phyloP scores from a whole-genome alignment of 192 early-diverging fungal genomes.

The Coemansia aciculifera region DNA sequence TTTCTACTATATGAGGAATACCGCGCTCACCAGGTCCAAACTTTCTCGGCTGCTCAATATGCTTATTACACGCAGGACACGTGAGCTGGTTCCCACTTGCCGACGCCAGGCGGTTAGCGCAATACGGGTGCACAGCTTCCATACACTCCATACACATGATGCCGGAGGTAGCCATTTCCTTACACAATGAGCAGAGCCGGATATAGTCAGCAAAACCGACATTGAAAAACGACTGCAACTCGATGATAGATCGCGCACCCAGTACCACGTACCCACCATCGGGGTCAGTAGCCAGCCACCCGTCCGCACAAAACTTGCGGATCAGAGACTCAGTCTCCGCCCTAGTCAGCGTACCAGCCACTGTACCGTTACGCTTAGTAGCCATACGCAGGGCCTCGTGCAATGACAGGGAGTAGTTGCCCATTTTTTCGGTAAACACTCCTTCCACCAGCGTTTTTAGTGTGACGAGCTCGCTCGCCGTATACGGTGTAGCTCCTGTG shows the following conservation, averaged over 20 bases:
- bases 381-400: conserved; percentile 26
- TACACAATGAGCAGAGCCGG: conserved; percentile 31
- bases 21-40: conserved; percentile 40
- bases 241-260: conserved; percentile 29
- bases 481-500: conserved; percentile 26
- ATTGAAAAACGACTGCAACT: conserved; percentile 29
- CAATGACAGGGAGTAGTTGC: conserved; percentile 34
- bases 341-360: not conserved
- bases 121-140: conserved; percentile 35
- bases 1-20: conserved; percentile 4
- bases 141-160: conserved; percentile 26
- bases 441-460: conserved; percentile 31
- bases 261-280: conserved; percentile 19
- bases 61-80: conserved; percentile 27
- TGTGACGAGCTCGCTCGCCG: conserved; percentile 16
- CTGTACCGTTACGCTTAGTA: not conserved
- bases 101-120: conserved; percentile 19
- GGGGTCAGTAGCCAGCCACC: conserved; percentile 18
- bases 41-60: conserved; percentile 6
- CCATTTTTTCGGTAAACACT: conserved; percentile 21
- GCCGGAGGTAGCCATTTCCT: conserved; percentile 37
- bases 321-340: not conserved
- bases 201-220: conserved; percentile 33
- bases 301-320: conserved; percentile 14
- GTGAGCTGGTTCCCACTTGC: conserved; percentile 1